A percentile compares a stretch with the other conserved stretches of the same genome.
Conservation (phyloP, 192 early-diverging fungal genomes). For the Entomortierella parvispora region DNA sequence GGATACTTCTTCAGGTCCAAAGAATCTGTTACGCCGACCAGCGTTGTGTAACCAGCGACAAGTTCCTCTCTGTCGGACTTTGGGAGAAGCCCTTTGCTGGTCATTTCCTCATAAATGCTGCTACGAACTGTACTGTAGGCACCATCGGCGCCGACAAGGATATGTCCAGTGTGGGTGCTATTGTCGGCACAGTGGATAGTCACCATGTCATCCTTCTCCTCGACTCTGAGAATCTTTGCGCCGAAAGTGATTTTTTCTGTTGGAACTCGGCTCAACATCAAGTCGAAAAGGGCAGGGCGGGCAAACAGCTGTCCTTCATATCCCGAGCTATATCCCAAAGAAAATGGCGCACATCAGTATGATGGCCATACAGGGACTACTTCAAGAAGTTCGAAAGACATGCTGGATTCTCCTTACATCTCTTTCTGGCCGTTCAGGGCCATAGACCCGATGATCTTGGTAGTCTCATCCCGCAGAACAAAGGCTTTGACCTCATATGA, state of each 20-base stretch:
- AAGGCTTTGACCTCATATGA: no score
- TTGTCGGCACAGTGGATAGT: neutral
- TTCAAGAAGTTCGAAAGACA: no score
- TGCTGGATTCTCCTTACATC: no score
- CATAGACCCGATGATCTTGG: no score
- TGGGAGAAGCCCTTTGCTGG: neutral
- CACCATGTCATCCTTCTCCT: neutral
- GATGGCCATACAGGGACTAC: no score
- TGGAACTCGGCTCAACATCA: neutral
- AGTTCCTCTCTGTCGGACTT: neutral
- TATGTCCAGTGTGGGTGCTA: neutral
- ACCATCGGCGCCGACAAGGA: neutral
- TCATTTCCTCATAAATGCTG: neutral
- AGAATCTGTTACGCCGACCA: neutral
- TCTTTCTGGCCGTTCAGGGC: no score
- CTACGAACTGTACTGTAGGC: neutral
- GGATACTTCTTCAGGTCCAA: slow-evolving; percentile 1
- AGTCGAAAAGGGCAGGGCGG: neutral
- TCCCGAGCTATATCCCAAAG: neutral
- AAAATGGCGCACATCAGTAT: neutral
- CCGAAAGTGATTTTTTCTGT: neutral
- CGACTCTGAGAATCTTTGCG: neutral
- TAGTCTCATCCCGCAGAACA: no score
- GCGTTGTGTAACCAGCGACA: no score
- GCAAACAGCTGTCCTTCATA: neutral